Conservation (phyloP, 805 yeast species). For the Suhomyces sp. region DNA sequence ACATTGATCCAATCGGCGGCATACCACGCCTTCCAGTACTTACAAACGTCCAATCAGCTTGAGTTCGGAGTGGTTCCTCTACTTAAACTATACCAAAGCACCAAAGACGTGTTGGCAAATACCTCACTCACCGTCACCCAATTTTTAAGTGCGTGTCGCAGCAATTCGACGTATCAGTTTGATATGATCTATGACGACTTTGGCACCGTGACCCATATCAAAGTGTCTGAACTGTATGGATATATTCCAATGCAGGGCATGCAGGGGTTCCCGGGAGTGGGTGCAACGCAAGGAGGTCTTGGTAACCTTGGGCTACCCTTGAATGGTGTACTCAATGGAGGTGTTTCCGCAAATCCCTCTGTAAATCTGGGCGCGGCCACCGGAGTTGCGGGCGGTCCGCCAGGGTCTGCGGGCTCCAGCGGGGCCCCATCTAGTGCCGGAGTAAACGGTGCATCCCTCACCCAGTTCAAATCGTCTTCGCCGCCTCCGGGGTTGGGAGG, state of each 20-base stretch:
- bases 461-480: constrained; percentile 3
- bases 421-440: neutral
- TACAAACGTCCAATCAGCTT: constrained; percentile 35
- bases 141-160: constrained; percentile 25
- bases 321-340: neutral
- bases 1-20: constrained; percentile 41
- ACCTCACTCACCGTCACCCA: constrained; percentile 29
- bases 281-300: neutral
- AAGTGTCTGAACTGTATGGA: constrained; percentile 15
- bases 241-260: neutral
- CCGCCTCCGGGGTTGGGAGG: constrained; percentile 16
- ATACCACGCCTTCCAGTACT: constrained; percentile 34
- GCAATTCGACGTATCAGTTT: constrained; percentile 31
- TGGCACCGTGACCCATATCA: constrained; percentile 44
- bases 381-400: neutral
- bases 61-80: constrained; percentile 37
- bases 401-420: neutral
- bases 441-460: too few species aligned
- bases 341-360: neutral
- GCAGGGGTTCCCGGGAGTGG: neutral
- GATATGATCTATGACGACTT: constrained; percentile 45
- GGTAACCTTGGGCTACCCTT: neutral
- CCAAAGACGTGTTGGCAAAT: constrained; percentile 27
- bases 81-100: constrained; percentile 29
- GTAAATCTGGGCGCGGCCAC: neutral